Conservation (phyloP, 257 asterid genomes). For the Anisodus tanguticus region DNA sequence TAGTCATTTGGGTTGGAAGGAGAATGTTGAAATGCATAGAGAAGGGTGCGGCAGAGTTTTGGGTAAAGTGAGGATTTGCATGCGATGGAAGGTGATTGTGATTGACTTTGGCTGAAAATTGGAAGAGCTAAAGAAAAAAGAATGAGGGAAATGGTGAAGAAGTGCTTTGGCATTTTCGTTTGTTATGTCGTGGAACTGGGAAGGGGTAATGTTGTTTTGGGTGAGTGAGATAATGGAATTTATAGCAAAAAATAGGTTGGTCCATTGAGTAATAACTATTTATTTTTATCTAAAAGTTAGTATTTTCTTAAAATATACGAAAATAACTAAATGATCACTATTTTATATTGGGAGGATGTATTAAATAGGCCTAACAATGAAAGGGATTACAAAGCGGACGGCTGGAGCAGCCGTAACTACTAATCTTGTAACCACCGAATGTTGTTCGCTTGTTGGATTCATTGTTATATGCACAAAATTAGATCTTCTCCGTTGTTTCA, state of each 20-base stretch:
- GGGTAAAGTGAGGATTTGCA: conserved; percentile 52
- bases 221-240: not conserved
- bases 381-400: conserved; percentile 1
- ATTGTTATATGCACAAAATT: not conserved
- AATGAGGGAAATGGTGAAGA: not conserved
- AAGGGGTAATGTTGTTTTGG: not conserved
- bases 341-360: too few species aligned
- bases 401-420: conserved; percentile 19
- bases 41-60: conserved; percentile 45
- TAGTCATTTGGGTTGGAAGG: conserved; percentile 32
- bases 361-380: not conserved
- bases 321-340: too few species aligned
- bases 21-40: conserved; percentile 42
- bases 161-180: not conserved
- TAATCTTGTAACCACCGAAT: conserved; percentile 3
- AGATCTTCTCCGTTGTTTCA: not conserved
- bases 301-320: too few species aligned
- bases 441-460: not conserved
- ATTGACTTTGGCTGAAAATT: conserved; percentile 21
- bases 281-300: too few species aligned
- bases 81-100: conserved; percentile 35
- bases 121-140: not conserved
- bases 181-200: not conserved
- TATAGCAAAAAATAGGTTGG: conserved; percentile 3
- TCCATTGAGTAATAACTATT: not conserved